phyloP scores from a whole-genome alignment of 2,329 filamentous ascomycete genomes.

The Albifimbria verrucaria region DNA sequence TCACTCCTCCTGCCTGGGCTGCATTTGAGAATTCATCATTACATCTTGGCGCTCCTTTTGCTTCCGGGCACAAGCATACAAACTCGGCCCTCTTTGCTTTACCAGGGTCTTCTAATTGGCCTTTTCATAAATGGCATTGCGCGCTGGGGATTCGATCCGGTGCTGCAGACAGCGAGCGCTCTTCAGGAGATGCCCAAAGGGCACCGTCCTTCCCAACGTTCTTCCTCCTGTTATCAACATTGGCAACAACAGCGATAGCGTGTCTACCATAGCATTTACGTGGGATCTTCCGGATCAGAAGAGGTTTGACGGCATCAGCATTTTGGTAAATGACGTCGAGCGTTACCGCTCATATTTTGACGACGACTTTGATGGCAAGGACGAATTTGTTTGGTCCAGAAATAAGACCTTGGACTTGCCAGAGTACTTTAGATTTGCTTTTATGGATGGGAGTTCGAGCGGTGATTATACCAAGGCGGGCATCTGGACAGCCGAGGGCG shows the following conservation, averaged over 20 bases:
- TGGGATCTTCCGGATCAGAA: conserved; percentile 44
- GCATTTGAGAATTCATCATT: conserved; percentile 88
- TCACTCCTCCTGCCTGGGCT: conserved; percentile 72
- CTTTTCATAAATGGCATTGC: conserved; percentile 90
- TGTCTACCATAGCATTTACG: conserved; percentile 64
- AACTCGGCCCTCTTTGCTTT: conserved; percentile 78
- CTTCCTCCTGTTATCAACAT: conserved; percentile 43
- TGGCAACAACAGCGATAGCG: conserved; percentile 29
- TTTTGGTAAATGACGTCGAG: conserved; percentile 84
- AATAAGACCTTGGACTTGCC: conserved; percentile 42
- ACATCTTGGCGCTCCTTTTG: conserved; percentile 82
- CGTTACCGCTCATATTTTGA: conserved; percentile 70
- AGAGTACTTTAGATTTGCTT: conserved; percentile 78
- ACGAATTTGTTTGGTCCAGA: conserved; percentile 58
- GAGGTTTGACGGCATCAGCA: conserved; percentile 70
- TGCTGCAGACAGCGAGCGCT: conserved; percentile 76
- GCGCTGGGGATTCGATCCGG: conserved; percentile 86
- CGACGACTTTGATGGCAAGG: conserved; percentile 40
- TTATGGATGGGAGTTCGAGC: conserved; percentile 60
- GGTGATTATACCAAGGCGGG: conserved; percentile 77
- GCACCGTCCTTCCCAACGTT: conserved; percentile 58
- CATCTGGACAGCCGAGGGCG: conserved; percentile 60
- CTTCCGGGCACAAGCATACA: conserved; percentile 87
- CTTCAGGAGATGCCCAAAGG: conserved; percentile 66
- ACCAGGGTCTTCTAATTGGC: conserved; percentile 85